Evolutionary conservation across 2,329 filamentous ascomycete species (phyloP).

Genomic region (Ophiosphaerella herpotricha): DNA sequence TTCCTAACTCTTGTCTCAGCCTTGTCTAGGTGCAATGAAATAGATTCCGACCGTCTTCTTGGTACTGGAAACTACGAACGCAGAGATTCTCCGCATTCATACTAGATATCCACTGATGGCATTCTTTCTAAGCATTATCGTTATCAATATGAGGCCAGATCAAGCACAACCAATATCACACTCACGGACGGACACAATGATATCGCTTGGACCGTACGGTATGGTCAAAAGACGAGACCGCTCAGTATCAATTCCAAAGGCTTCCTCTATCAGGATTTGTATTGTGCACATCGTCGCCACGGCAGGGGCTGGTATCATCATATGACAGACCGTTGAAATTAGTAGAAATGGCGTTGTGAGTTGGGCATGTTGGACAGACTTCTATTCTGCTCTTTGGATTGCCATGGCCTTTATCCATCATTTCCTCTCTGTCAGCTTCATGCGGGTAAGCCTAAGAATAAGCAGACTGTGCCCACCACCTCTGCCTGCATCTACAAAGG

Average conservation of each 20-base stretch:
- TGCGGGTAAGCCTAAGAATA: constrained; percentile 1
- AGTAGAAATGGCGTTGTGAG: constrained; percentile 2
- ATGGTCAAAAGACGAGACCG: neutral
- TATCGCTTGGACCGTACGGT: neutral
- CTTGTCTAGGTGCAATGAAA: neutral
- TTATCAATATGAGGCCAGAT: neutral
- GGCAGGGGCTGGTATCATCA: neutral
- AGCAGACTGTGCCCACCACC: too few relatives aligned
- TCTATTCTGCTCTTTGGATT: neutral
- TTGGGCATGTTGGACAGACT: constrained; percentile 6
- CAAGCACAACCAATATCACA: neutral
- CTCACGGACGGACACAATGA: neutral
- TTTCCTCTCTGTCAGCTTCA: neutral
- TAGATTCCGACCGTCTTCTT: constrained; percentile 3
- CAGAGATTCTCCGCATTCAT: neutral
- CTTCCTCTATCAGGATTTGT: neutral
- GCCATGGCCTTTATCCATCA: constrained; percentile 1
- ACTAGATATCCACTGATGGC: neutral
- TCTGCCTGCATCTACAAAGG: too few relatives aligned
- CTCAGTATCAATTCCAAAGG: neutral
- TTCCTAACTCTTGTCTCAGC: neutral
- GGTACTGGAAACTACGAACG: constrained; percentile 1
- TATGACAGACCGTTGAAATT: constrained; percentile 3
- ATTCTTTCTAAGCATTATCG: neutral
- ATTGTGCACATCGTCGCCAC: neutral